Evolutionary conservation across 192 early-diverging fungal species (phyloP).

Genomic region (Coemansia sp.): DNA sequence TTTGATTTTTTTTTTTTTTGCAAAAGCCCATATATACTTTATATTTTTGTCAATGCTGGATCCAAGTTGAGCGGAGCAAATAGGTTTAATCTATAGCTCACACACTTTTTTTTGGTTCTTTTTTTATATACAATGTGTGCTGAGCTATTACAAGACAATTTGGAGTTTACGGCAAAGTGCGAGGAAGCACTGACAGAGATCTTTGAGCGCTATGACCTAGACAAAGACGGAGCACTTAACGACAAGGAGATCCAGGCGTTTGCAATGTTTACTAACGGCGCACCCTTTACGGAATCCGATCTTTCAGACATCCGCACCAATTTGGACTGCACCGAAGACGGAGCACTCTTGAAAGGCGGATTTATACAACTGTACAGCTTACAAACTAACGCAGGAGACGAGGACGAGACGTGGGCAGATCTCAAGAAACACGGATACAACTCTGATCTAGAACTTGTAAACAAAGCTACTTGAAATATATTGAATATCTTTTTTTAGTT

Average conservation of each 20-base stretch:
- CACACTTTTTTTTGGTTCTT: too few relatives aligned
- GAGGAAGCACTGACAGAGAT: slow-evolving; percentile 64
- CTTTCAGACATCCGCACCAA: slow-evolving; percentile 68
- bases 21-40: slow-evolving; percentile 6
- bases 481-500: too few relatives aligned
- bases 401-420: slow-evolving; percentile 79
- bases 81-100: background rate
- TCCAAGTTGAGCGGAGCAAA: background rate
- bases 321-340: slow-evolving; percentile 68
- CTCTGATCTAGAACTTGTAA: slow-evolving; percentile 21
- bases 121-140: slow-evolving; percentile 22
- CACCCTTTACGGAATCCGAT: slow-evolving; percentile 47
- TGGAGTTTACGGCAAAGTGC: slow-evolving; percentile 57
- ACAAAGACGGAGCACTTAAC: slow-evolving; percentile 63
- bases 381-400: slow-evolving; percentile 66
- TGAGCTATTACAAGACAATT: slow-evolving; percentile 53
- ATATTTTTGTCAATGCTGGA: background rate
- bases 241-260: slow-evolving; percentile 61
- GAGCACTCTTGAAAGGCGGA: slow-evolving; percentile 66
- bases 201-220: slow-evolving; percentile 65
- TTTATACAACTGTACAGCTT: slow-evolving; percentile 85
- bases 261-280: slow-evolving; percentile 64
- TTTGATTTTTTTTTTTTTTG: background rate
- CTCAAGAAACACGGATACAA: slow-evolving; percentile 65
- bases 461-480: background rate